Percentiles rank a stretch among this genome's conserved stretches.
phyloP scores from a whole-genome alignment of 2,329 filamentous ascomycete genomes.

The Sarocladium kiliense region DNA sequence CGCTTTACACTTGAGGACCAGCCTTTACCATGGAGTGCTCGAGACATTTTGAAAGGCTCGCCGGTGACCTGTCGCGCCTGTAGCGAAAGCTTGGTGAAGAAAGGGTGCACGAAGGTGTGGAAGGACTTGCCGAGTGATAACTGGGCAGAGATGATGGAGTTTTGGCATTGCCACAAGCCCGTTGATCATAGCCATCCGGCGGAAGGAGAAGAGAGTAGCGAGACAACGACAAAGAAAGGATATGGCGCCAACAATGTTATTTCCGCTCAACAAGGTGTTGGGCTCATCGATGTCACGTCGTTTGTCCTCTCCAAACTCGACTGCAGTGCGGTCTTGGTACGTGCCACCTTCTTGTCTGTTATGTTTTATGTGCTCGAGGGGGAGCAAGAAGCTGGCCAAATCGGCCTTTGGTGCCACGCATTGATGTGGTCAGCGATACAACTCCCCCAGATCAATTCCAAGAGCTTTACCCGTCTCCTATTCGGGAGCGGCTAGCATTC shows the following conservation, averaged over 20 bases:
- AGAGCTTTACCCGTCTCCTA: constrained; percentile 10
- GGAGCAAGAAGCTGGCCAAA: constrained; percentile 59
- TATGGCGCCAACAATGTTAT: constrained; percentile 81
- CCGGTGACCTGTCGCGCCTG: constrained; percentile 39
- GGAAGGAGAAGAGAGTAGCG: constrained; percentile 16
- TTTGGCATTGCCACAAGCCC: constrained; percentile 99
- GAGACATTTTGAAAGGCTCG: constrained; percentile 35
- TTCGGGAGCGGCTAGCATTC: constrained; percentile 15
- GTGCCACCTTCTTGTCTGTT: constrained; percentile 15
- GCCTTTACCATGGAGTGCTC: constrained; percentile 51
- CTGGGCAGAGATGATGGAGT: constrained; percentile 99
- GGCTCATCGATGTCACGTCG: constrained; percentile 75
- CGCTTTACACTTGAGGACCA: constrained; percentile 30
- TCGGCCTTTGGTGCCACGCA: constrained; percentile 36
- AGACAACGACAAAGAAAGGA: constrained; percentile 55
- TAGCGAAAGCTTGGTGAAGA: constrained; percentile 29
- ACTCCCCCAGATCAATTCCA: constrained; percentile 53
- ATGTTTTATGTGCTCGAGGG: constrained; percentile 16
- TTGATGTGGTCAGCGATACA: constrained; percentile 64
- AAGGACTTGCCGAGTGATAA: constrained; percentile 94
- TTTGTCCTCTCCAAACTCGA: constrained; percentile 68
- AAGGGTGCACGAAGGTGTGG: constrained; percentile 53
- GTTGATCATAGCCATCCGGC: constrained; percentile 41
- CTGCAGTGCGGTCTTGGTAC: constrained; percentile 43
- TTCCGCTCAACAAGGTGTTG: constrained; percentile 57